Percentiles rank a stretch among this genome's conserved stretches.
Evolutionary conservation across 2,329 filamentous ascomycete species (phyloP).

Genomic region (Aureobasidium vineae): DNA sequence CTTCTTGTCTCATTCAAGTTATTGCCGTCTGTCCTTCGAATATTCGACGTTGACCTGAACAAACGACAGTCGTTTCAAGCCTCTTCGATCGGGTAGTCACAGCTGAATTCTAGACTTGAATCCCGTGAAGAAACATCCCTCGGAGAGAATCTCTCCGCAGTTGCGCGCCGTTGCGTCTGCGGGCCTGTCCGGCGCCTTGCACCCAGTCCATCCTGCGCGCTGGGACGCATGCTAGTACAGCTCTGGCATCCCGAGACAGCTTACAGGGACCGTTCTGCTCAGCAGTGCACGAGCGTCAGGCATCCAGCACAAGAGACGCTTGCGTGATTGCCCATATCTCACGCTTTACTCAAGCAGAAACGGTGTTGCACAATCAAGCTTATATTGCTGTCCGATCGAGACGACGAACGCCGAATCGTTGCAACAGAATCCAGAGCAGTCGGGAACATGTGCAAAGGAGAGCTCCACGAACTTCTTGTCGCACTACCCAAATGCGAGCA

Average conservation of each 20-base stretch:
- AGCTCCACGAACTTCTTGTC: conserved; percentile 9
- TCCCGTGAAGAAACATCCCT: not conserved
- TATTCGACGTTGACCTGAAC: conserved; percentile 13
- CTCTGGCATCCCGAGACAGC: conserved; percentile 3
- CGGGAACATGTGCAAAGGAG: conserved; percentile 17
- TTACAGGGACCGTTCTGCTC: not conserved
- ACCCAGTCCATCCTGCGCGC: conserved; percentile 7
- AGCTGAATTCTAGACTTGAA: conserved; percentile 1
- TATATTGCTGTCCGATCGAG: not conserved
- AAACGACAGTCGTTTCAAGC: not conserved
- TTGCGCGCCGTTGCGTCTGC: conserved; percentile 22
- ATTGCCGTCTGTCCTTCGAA: not conserved
- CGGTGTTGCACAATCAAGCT: conserved; percentile 14
- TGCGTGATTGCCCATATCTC: not conserved
- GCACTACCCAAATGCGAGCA: conserved; percentile 21
- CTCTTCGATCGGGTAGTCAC: not conserved
- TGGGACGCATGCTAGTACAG: not conserved
- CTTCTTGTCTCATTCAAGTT: conserved; percentile 2
- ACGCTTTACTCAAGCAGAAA: not conserved
- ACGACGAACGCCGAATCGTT: not conserved
- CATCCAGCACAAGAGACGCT: not conserved
- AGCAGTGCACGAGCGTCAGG: conserved; percentile 17
- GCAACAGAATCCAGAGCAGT: not conserved
- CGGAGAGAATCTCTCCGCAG: not conserved
- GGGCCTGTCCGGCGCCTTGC: conserved; percentile 14